phyloP scores from a whole-genome alignment of 306 rosid species.

The Quercus cerris region DNA sequence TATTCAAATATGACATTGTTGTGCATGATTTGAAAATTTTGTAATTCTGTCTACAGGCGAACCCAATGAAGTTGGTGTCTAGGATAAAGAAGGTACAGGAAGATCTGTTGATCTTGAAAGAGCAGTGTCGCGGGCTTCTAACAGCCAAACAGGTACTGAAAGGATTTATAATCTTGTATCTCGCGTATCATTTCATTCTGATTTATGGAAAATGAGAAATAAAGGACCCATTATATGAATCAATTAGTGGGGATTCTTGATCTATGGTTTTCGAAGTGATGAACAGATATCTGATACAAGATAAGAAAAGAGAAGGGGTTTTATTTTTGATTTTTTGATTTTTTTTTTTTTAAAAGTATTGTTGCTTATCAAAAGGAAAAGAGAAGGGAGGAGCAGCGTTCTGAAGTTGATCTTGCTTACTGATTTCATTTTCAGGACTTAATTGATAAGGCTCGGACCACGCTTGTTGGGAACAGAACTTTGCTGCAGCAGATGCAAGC shows the following conservation, averaged over 20 bases:
- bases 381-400: background rate
- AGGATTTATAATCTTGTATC: background rate
- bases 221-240: background rate
- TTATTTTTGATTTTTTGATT: too few relatives aligned
- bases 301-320: background rate
- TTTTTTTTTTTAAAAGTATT: too few relatives aligned
- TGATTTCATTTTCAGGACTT: conserved; percentile 57
- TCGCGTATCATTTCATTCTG: background rate
- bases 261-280: background rate
- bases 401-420: background rate
- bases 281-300: background rate
- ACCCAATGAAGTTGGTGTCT: conserved; percentile 80
- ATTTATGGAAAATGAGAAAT: background rate
- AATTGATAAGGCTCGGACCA: conserved; percentile 77
- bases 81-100: conserved; percentile 76
- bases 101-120: conserved; percentile 61
- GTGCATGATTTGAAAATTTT: background rate
- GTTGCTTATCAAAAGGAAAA: too few relatives aligned
- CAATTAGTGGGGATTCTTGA: background rate
- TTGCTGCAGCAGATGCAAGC: conserved; percentile 67
- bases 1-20: background rate
- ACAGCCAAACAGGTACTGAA: conserved; percentile 74
- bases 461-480: conserved; percentile 71
- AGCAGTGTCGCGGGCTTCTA: conserved; percentile 75
- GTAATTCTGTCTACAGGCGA: conserved; percentile 39